Percentiles rank a stretch among this genome's conserved stretches.
Evolutionary conservation across 352 stramenopile species (phyloP).

Genomic region (Pseudoperonospora humuli): DNA sequence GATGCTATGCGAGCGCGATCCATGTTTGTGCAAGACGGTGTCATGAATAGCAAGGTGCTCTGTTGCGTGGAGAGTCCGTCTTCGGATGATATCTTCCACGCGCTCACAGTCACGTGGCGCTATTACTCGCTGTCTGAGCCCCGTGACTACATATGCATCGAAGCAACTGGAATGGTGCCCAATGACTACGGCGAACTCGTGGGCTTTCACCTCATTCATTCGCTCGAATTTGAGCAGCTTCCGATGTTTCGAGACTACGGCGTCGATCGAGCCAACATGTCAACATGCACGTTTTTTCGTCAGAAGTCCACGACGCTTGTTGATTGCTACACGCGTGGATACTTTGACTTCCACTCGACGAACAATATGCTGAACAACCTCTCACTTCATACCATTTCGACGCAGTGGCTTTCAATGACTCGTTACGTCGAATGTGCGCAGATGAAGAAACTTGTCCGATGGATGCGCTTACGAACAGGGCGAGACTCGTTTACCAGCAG

Average conservation of each 20-base stretch:
- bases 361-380: slow-evolving; percentile 43
- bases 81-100: slow-evolving; percentile 37
- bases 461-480: slow-evolving; percentile 28
- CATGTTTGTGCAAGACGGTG: slow-evolving; percentile 40
- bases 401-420: slow-evolving; percentile 32
- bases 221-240: slow-evolving; percentile 41
- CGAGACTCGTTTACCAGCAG: slow-evolving; percentile 34
- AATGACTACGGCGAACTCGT: slow-evolving; percentile 34
- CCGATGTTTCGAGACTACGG: slow-evolving; percentile 23
- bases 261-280: slow-evolving; percentile 43
- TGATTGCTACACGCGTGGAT: slow-evolving; percentile 35
- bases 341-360: slow-evolving; percentile 35
- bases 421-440: slow-evolving; percentile 32
- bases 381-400: slow-evolving; percentile 34
- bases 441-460: slow-evolving; percentile 45
- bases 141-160: slow-evolving; percentile 53
- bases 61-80: slow-evolving; percentile 24
- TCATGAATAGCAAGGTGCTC: slow-evolving; percentile 31
- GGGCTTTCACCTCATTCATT: slow-evolving; percentile 54
- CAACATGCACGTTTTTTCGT: slow-evolving; percentile 33
- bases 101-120: slow-evolving; percentile 43
- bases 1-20: slow-evolving; percentile 33
- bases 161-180: slow-evolving; percentile 34
- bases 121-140: slow-evolving; percentile 31
- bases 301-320: slow-evolving; percentile 29